Evolutionary conservation across 2,329 filamentous ascomycete genomes (phyloP).

Genomic region (Penicillium rolfsii): DNA sequence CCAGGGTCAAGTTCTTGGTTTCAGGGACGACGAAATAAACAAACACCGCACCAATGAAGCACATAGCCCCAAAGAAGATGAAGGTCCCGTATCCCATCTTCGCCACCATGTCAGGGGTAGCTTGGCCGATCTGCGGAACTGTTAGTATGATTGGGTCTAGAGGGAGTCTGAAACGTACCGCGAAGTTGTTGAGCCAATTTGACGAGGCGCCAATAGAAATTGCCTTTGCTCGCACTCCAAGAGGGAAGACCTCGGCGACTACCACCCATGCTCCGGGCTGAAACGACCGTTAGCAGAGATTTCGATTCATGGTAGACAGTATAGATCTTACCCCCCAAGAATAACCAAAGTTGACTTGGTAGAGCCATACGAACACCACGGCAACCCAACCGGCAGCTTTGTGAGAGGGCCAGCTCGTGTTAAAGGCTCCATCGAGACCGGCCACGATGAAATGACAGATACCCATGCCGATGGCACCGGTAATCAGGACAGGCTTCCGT

Average conservation of each 20-base stretch:
- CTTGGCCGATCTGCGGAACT: neutral
- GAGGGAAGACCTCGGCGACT: constrained; percentile 39
- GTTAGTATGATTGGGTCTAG: neutral
- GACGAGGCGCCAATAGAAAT: constrained; percentile 40
- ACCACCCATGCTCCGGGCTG: constrained; percentile 15
- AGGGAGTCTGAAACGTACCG: constrained; percentile 32
- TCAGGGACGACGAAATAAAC: constrained; percentile 29
- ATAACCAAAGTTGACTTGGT: constrained; percentile 74
- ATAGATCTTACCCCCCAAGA: constrained; percentile 56
- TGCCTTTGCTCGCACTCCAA: constrained; percentile 43
- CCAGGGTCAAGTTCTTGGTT: constrained; percentile 13
- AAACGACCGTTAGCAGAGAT: neutral
- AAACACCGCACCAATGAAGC: constrained; percentile 21
- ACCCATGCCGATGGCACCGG: constrained; percentile 69
- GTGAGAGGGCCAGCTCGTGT: constrained; percentile 62
- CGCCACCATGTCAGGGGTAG: constrained; percentile 34
- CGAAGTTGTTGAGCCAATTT: constrained; percentile 48
- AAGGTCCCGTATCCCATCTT: constrained; percentile 42
- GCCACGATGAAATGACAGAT: constrained; percentile 73
- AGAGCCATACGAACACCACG: constrained; percentile 65
- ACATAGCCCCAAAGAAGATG: constrained; percentile 41
- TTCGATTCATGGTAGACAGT: too few species aligned
- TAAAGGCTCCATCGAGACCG: constrained; percentile 66
- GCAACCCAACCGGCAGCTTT: constrained; percentile 70
- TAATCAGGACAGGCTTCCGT: constrained; percentile 45